Percentiles rank a stretch among this genome's conserved stretches.
phyloP scores from a whole-genome alignment of 2,329 filamentous ascomycete species.

The Xylaria sp. region DNA sequence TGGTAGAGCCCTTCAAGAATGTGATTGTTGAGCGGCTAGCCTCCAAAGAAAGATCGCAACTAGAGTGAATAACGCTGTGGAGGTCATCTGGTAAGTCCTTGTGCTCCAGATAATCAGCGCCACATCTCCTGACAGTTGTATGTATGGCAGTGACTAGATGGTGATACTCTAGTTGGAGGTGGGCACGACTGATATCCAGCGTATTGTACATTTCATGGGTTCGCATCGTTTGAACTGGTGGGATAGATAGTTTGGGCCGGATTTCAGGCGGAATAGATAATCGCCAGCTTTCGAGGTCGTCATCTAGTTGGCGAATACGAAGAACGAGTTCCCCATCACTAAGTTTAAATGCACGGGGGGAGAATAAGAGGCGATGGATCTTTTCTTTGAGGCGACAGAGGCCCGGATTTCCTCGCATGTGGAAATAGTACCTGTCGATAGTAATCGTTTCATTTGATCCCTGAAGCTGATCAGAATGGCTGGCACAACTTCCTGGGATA shows the following conservation, averaged over 20 bases:
- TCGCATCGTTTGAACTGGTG: background rate
- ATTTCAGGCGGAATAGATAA: background rate
- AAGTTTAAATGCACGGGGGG: background rate
- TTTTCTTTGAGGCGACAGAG: background rate
- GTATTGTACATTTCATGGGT: background rate
- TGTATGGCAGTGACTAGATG: background rate
- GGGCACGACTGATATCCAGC: background rate
- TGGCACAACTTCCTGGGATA: background rate
- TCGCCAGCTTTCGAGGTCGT: background rate
- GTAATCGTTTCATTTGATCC: background rate
- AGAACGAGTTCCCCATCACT: background rate
- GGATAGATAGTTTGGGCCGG: background rate
- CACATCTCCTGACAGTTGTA: constrained; percentile 19
- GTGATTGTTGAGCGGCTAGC: constrained; percentile 21
- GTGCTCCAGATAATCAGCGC: constrained; percentile 5
- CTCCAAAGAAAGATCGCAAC: constrained; percentile 28
- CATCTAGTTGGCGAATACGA: background rate
- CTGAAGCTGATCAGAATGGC: background rate
- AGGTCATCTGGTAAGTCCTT: constrained; percentile 13
- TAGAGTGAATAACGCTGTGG: constrained; percentile 22
- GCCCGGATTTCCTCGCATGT: background rate
- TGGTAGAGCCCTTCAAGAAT: background rate
- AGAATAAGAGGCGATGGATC: background rate
- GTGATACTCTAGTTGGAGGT: background rate
- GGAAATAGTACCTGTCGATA: background rate